A percentile compares a stretch with the other conserved stretches of the same genome.
phyloP scores from a whole-genome alignment of 305 asterid genomes.

The Solanum hybrid region DNA sequence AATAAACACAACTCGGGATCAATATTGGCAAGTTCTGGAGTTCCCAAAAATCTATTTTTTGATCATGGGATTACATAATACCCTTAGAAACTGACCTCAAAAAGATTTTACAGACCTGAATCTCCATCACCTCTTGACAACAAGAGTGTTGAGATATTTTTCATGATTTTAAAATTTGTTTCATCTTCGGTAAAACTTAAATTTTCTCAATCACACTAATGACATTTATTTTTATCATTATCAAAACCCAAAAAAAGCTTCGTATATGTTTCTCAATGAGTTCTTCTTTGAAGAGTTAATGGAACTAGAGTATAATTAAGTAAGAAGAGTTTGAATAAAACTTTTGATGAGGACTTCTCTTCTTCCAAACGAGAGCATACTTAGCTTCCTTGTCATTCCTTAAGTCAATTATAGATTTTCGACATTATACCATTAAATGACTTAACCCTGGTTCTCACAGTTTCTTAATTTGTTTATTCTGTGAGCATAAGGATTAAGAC shows the following conservation, averaged over 20 bases:
- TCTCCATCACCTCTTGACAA: not conserved
- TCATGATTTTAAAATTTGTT: not conserved
- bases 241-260: too few relatives aligned
- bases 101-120: not conserved
- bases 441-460: not conserved
- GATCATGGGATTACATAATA: not conserved
- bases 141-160: not conserved
- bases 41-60: not conserved
- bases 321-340: not conserved
- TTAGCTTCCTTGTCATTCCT: not conserved
- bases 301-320: not conserved
- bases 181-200: too few relatives aligned
- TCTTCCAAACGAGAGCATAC: not conserved
- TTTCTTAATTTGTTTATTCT: too few relatives aligned
- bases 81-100: not conserved
- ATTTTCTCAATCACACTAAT: not conserved
- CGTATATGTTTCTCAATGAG: too few relatives aligned
- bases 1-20: not conserved
- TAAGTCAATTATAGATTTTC: not conserved
- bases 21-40: not conserved
- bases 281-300: too few relatives aligned
- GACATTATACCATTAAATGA: not conserved
- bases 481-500: not conserved
- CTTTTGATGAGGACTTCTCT: not conserved
- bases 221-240: not conserved